Base-by-base conservation (phyloP, 1,284 basidiomycete species). In the Abortiporus biennis region DNA sequence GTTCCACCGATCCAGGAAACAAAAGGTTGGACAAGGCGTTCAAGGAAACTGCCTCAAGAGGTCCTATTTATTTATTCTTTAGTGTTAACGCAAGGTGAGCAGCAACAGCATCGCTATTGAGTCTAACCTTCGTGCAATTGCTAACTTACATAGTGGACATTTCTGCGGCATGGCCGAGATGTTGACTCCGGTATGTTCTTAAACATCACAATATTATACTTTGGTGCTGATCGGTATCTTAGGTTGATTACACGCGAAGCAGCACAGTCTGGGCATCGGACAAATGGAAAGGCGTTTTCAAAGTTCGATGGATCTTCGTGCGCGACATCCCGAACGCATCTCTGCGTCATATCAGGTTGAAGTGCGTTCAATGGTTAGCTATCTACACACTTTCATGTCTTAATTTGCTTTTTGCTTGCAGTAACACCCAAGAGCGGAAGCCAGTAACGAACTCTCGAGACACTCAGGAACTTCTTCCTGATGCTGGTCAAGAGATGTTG, bases 211-310 rank as follows among this genome's bases (percentile, higher is more conserved):
- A 34, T 8, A 9, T 35, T 35, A 12, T 16, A 17, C 33, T 17
- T 35, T 19, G 33, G 8, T 35, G 8, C 33, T 35, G 17, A 13
- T 4, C 13, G 13, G 6, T n/a, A 16, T 20, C 40, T 17, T 39
- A 83, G 74, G 83, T 90, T 20, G 87, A 91, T 56, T 88, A 91
- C 59, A 85, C 85, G 6, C 74, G 83, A 40, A 90, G 84, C 61
- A 90, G 85, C 48, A 95, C 85, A 2, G 93, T 97, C 6, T 97
- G 93, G 93, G 92, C 92, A 0, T 93, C 92, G 29, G 92, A 96
- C 66, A 97, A 97, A 62, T 97, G 93, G 93, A 96, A 97, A 65
- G 93, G 93, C 17, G 90, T 94, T 40, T 94, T 95, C 72, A 92
- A 91, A 65, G 89, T 95, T 41, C 77, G 84, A 46, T 97, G 94